Conservation (phyloP, 2,329 filamentous ascomycete species). For the Teratosphaeria destructans region DNA sequence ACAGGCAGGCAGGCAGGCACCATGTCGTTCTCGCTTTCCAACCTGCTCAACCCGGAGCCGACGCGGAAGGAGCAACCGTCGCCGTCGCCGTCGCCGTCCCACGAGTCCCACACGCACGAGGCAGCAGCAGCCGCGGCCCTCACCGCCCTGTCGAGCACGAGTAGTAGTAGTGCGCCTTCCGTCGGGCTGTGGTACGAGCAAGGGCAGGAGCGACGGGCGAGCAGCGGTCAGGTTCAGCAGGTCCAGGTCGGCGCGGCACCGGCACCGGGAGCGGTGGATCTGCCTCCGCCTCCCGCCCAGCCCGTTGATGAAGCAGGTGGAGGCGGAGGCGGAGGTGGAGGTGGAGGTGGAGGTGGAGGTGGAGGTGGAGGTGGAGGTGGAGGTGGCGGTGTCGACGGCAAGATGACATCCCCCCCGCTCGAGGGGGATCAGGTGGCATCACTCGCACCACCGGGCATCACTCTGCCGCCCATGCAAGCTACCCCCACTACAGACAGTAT, state of each 20-base stretch:
- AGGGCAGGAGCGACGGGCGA: conserved; percentile 8
- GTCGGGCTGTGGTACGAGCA: conserved; percentile 15
- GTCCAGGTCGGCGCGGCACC: conserved; percentile 10
- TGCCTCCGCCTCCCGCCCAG: conserved; percentile 20
- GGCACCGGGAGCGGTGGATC: conserved; percentile 24
- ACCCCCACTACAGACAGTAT: no score
- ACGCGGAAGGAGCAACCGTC: conserved; percentile 1
- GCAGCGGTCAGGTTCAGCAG: conserved; percentile 15
- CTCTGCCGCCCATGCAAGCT: conserved; percentile 33
- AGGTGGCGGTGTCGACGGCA: conserved; percentile 14
- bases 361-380: background rate
- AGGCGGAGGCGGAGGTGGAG: background rate
- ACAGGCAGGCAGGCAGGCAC: background rate
- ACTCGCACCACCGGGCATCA: conserved; percentile 23
- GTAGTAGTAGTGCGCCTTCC: conserved; percentile 6
- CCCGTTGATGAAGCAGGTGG: no score
- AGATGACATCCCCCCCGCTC: conserved; percentile 34
- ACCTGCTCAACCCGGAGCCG: conserved; percentile 28
- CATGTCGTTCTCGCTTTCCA: conserved; percentile 22
- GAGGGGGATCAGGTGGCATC: conserved; percentile 37
- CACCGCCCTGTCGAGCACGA: conserved; percentile 18
- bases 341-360: background rate
- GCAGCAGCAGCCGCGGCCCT: conserved; percentile 32
- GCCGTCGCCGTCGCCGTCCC: conserved; percentile 1
- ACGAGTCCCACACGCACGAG: conserved; percentile 17